phyloP scores from a whole-genome alignment of 1,284 basidiomycete species.

The Prillingera fragicola region DNA sequence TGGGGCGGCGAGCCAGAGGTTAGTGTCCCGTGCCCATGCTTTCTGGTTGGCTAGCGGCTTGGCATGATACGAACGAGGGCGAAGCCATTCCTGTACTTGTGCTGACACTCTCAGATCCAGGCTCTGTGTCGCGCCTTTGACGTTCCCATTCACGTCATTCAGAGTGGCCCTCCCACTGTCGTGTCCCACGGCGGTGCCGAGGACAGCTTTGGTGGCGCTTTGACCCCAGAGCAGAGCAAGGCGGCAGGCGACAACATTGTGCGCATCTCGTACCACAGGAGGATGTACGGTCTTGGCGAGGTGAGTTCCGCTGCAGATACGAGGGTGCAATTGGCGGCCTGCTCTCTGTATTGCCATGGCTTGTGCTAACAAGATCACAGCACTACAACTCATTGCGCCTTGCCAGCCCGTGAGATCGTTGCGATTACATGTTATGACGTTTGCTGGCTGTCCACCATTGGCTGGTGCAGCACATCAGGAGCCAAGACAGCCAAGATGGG shows the following conservation, averaged over 20 bases:
- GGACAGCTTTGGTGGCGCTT: slow-evolving; percentile 41
- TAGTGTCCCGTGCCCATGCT: slow-evolving; percentile 18
- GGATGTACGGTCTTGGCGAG: slow-evolving; percentile 90
- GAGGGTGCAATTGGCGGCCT: not conserved
- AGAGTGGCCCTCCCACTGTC: slow-evolving; percentile 71
- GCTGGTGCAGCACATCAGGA: too few species aligned
- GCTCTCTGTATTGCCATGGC: slow-evolving; percentile 4
- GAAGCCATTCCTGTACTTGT: too few species aligned
- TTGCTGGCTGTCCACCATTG: too few species aligned
- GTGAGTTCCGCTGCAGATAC: slow-evolving; percentile 52
- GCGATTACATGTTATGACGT: too few species aligned
- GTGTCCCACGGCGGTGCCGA: slow-evolving; percentile 63
- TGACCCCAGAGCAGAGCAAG: slow-evolving; percentile 42
- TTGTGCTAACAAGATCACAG: too few species aligned
- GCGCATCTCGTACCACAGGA: slow-evolving; percentile 81
- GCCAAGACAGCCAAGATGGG: too few species aligned
- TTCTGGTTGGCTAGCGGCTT: not conserved
- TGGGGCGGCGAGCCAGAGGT: slow-evolving; percentile 98
- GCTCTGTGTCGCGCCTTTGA: slow-evolving; percentile 79
- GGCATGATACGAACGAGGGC: not conserved
- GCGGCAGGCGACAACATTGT: slow-evolving; percentile 53
- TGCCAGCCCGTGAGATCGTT: too few species aligned
- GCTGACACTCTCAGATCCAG: too few species aligned
- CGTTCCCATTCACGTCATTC: slow-evolving; percentile 86
- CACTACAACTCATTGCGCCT: slow-evolving; percentile 81